These are phyloP conservation scores for Calophaca sinica DNA, from an alignment of 306 rosid genomes.

Conservation along the genomic window DNA sequence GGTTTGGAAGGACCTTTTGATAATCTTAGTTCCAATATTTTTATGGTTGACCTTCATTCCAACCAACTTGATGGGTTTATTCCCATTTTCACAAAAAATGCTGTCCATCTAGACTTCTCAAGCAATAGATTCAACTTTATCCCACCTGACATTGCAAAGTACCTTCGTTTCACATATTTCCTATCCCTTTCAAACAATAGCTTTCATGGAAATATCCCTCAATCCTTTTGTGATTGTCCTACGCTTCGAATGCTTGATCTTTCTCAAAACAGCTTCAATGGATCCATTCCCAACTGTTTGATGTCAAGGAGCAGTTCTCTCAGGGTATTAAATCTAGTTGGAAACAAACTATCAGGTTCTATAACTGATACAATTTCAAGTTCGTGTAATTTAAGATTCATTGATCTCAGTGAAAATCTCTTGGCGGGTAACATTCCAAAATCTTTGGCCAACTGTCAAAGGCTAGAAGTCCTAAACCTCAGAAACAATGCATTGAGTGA, in stretches of 20 bases:
- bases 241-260: constrained; percentile 46
- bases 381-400: constrained; percentile 5
- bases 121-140: constrained; percentile 45
- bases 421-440: constrained; percentile 40
- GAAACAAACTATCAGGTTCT: constrained; percentile 32
- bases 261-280: constrained; percentile 39
- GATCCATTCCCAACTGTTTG: constrained; percentile 44
- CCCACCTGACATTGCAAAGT: constrained; percentile 31
- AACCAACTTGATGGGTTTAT: constrained; percentile 45
- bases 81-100: background rate
- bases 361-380: constrained; percentile 24
- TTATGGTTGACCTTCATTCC: constrained; percentile 41
- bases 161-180: background rate
- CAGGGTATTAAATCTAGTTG: constrained; percentile 19
- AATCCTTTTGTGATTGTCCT: constrained; percentile 29
- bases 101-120: constrained; percentile 42
- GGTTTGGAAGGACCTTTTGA: constrained; percentile 33
- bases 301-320: background rate
- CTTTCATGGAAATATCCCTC: constrained; percentile 20
- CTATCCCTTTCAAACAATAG: constrained; percentile 41
- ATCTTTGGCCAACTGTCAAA: constrained; percentile 37
- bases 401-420: constrained; percentile 47
- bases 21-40: background rate
- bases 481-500: constrained; percentile 30
- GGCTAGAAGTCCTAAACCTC: background rate